Conservation (phyloP, 208 protist species). For the Trichomonas gallinae region DNA sequence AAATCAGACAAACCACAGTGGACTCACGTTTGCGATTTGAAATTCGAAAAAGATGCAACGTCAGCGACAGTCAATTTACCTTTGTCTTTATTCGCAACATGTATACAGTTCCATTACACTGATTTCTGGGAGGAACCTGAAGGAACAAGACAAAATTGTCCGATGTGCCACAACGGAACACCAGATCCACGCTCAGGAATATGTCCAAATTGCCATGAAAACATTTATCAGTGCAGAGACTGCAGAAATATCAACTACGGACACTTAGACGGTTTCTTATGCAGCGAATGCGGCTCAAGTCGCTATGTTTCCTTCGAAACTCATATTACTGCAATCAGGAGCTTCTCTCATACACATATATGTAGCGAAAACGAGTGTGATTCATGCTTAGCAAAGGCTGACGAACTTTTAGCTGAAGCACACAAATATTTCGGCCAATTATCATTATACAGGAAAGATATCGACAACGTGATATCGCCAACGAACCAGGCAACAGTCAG, state of each 20-base stretch:
- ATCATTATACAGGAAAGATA: neutral
- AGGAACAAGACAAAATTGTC: neutral
- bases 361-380: constrained; percentile 15
- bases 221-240: constrained; percentile 66
- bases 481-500: neutral
- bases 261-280: constrained; percentile 63
- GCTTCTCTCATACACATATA: constrained; percentile 29
- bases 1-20: neutral
- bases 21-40: neutral
- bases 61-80: neutral
- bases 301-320: constrained; percentile 58
- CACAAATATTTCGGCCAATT: neutral
- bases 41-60: neutral
- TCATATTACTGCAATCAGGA: constrained; percentile 35
- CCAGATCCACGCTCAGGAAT: constrained; percentile 39
- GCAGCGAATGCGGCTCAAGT: constrained; percentile 68
- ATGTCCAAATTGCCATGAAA: constrained; percentile 65
- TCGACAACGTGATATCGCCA: neutral
- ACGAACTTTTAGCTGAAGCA: neutral
- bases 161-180: neutral
- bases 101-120: neutral
- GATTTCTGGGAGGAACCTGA: neutral
- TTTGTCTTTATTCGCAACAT: neutral
- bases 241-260: constrained; percentile 77
- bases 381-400: neutral